Evolutionary conservation across 768 basidiomycete species (phyloP), one percentile per base, ranked within the genome.

Genomic region (Daedalea quercina): DNA sequence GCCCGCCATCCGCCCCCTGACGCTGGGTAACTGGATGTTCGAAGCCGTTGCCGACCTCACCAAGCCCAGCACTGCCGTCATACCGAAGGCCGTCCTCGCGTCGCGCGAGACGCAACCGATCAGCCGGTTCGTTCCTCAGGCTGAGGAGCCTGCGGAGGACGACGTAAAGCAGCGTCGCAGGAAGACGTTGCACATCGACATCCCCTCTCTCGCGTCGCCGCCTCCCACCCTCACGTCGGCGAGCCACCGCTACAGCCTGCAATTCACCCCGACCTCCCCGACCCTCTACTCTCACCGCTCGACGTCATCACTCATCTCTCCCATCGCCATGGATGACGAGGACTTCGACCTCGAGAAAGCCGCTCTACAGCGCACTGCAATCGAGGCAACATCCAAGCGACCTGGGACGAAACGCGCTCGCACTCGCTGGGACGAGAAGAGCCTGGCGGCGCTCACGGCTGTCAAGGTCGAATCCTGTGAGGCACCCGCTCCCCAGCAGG

Each of bases 11-110:
- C 78, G 83, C 6, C 82, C 81, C 1, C 62, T 82, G 41, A 81
- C 85, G 0, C 70, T 85, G 22, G 82, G 84, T n/a, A 81, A 80
- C 57, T 91, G 90, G 90, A 90, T 90, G 89, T 79, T 89, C 53
- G 87, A 92, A 34, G 88, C 77, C 52, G 76, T 91, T 33, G 76
- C 80, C 0, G 87, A 87, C 44, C 68, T 90, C 19, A 82, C 83
- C 0, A 69, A 67, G 48, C 60, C 67, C 3, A 54, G 57, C 28
- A 52, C 59, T 2, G 54, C 48, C 25, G 61, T 58, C 9, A 61
- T 65, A 3, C 56, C 61, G 4, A 62, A 70, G 2, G 59, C 64
- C 17, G 23, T 63, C 8, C 65, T 65, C 11, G 58, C 64, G 19
- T 53, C 53, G 25, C 63, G 63, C 24, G 62, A 66, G 6, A 40